Conservation (phyloP, 805 yeast species). For the Sungouiozyma ichnusensis region DNA sequence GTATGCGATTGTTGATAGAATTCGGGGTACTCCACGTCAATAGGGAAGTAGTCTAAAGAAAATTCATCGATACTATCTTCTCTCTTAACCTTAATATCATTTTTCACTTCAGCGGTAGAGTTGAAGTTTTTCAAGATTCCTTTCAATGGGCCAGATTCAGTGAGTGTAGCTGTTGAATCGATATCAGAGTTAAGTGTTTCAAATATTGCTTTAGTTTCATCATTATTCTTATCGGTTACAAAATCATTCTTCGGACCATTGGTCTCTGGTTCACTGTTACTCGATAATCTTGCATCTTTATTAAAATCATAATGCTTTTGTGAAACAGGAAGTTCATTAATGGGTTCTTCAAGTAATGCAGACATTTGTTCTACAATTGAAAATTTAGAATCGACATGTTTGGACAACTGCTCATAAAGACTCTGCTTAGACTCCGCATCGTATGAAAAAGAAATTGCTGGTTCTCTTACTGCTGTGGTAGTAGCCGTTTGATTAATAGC, state of each 20-base stretch:
- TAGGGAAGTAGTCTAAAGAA: constrained; percentile 58
- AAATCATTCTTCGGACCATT: too few relatives aligned
- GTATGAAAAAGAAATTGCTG: constrained; percentile 66
- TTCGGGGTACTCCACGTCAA: constrained; percentile 30
- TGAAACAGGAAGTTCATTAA: neutral
- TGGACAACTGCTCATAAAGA: constrained; percentile 42
- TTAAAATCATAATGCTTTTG: neutral
- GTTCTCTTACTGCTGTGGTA: constrained; percentile 62
- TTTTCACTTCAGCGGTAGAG: neutral
- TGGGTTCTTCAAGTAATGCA: neutral
- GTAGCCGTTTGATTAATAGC: constrained; percentile 61
- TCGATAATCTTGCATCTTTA: neutral
- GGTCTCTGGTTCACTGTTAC: neutral
- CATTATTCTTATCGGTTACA: neutral
- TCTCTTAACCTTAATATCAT: neutral
- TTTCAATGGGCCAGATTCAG: neutral
- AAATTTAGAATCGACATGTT: constrained; percentile 1
- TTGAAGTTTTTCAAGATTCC: neutral
- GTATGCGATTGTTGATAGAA: neutral
- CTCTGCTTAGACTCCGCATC: constrained; percentile 37
- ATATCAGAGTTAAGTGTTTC: neutral
- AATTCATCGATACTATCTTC: constrained; percentile 38
- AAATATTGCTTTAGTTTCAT: neutral
- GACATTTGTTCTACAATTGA: neutral
- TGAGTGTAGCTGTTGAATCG: neutral